phyloP scores from a whole-genome alignment of 2,329 filamentous ascomycete species.

The Nannizziopsis barbatae region DNA sequence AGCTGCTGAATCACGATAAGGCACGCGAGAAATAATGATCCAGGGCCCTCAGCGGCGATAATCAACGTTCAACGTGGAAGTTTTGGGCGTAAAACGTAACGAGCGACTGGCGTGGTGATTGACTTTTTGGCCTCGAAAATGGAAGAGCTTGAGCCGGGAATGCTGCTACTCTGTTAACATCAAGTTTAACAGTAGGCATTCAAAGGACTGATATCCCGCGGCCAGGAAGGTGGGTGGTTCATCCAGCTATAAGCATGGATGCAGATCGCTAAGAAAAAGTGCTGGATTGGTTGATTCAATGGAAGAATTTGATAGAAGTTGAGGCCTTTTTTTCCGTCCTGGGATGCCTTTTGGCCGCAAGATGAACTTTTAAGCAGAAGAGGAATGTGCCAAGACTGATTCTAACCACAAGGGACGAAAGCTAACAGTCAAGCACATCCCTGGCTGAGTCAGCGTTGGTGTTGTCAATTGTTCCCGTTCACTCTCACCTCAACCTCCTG shows the following conservation, averaged over 20 bases:
- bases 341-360: not conserved
- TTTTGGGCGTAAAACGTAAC: conserved; percentile 2
- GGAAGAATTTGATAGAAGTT: not conserved
- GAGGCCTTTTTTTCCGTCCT: conserved; percentile 4
- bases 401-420: conserved; percentile 12
- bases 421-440: not conserved
- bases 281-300: conserved; percentile 1
- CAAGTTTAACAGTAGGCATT: conserved; percentile 2
- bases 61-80: not conserved
- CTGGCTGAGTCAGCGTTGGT: not conserved
- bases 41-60: not conserved
- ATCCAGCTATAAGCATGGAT: conserved; percentile 3
- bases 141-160: not conserved
- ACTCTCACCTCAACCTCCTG: no score
- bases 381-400: conserved; percentile 9
- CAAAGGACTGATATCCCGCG: conserved; percentile 10
- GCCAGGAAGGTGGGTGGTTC: not conserved
- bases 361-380: not conserved
- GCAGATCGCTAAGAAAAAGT: not conserved
- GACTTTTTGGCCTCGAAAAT: not conserved
- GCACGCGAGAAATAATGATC: not conserved
- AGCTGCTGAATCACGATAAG: not conserved
- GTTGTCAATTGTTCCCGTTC: no score
- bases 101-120: conserved; percentile 5
- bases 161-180: not conserved